Base-by-base conservation (phyloP, 257 asterid species). In the Primulina tabacum region DNA sequence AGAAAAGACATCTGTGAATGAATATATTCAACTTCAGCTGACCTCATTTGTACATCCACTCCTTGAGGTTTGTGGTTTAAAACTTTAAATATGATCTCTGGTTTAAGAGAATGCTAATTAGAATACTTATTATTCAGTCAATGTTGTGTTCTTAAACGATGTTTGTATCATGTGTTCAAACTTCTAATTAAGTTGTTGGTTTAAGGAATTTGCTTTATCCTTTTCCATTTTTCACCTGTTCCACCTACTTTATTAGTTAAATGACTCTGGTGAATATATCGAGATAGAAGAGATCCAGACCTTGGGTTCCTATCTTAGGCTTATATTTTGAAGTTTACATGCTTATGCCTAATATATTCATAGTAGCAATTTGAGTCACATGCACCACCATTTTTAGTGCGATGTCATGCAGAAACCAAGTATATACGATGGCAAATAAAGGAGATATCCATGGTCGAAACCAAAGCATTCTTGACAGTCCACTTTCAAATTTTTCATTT, bases 31-130 rank as follows among this genome's bases (percentile, higher is more conserved):
- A 24, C 59, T 53, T 24, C 53, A 58, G 33, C 28, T 50, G 17
- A 2, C 29, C 56, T 71, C 47, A 60, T 38, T 56, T 58, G 24
- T 16, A 52, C 75, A 33, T 21, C 38, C 29, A 47, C 29, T 52
- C 50, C 2, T 61, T 26, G 43, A n/a, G 24, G 29, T 28, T 65
- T 64, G 70, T 60, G 12, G 60, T 56, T 29, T 3, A 28, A 28
- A 28, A 28, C 30, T 28, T 2, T 60, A 43, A 20, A n/a, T 30
- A 32, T 65, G 11, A 43, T 12, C 53, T 43, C n/a, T 43, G 53
- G n/a, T 43, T 43, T 11, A 11, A 43, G 53, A 12, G 53, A 43
- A 43, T 43, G 17, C 17, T 10, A 43, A n/a, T n/a, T n/a, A n/a
- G n/a, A n/a, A 9, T 2, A 11, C 53, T 12, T 43, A 43, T 43